Evolutionary conservation across 2,329 filamentous ascomycete species (phyloP).

Genomic region (Fusarium torulosum): DNA sequence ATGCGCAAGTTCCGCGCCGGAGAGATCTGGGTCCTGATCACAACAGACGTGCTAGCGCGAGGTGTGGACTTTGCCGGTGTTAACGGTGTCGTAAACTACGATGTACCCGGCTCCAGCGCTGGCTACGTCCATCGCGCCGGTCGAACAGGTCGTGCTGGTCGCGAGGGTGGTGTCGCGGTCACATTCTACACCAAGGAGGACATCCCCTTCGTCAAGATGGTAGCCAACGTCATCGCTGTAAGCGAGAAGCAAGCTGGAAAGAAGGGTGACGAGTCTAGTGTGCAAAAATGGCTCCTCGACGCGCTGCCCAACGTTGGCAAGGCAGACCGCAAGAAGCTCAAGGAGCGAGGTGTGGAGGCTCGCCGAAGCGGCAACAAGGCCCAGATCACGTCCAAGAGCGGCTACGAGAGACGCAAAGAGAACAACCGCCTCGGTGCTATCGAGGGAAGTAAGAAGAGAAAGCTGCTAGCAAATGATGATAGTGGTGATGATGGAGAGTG

Average conservation of each 20-base stretch:
- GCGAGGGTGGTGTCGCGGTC: constrained; percentile 88
- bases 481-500: constrained; percentile 57
- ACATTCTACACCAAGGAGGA: constrained; percentile 98
- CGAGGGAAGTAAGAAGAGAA: constrained; percentile 69
- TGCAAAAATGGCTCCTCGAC: constrained; percentile 90
- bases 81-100: constrained; percentile 97
- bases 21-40: constrained; percentile 96
- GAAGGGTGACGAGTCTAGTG: constrained; percentile 65
- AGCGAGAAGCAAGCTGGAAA: constrained; percentile 79
- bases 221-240: constrained; percentile 90
- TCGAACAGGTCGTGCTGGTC: constrained; percentile 87
- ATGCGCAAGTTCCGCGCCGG: constrained; percentile 92
- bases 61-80: constrained; percentile 96
- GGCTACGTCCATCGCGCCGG: constrained; percentile 95
- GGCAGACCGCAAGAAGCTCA: constrained; percentile 84
- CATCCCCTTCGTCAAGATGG: constrained; percentile 86
- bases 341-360: constrained; percentile 83
- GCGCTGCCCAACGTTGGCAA: constrained; percentile 87
- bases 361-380: constrained; percentile 63
- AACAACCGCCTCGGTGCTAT: constrained; percentile 75
- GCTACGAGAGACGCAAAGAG: constrained; percentile 77
- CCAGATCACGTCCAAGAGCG: constrained; percentile 86
- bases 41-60: constrained; percentile 90
- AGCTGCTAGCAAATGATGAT: constrained; percentile 50
- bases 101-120: constrained; percentile 91